Evolutionary conservation across 1,139 yeast genomes (phyloP).

Genomic region (Protomyces inundatus): DNA sequence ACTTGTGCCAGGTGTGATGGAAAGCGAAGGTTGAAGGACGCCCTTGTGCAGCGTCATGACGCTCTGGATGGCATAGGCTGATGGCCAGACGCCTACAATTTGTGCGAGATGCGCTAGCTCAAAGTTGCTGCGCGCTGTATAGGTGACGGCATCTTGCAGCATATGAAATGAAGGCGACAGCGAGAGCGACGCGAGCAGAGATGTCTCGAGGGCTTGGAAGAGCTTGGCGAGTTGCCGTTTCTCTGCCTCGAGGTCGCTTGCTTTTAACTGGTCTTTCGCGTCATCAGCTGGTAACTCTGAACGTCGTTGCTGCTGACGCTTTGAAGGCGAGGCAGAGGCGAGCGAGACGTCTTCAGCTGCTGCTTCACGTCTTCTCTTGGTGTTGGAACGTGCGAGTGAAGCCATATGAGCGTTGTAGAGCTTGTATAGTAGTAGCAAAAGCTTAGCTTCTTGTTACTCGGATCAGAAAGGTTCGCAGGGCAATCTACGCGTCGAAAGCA

Average conservation of each 20-base stretch:
- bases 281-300: not conserved
- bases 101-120: conserved; percentile 4
- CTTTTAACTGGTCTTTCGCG: no score
- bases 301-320: not conserved
- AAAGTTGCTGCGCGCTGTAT: conserved; percentile 5
- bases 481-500: no score
- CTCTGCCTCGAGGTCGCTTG: not conserved
- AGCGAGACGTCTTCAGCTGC: not conserved
- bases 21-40: conserved; percentile 5
- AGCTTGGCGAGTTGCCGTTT: not conserved
- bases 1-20: conserved; percentile 2
- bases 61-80: not conserved
- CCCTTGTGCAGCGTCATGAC: conserved; percentile 14
- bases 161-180: conserved; percentile 6
- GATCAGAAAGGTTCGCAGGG: no score
- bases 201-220: conserved; percentile 16
- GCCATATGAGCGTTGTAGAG: not conserved
- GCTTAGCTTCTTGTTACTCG: no score
- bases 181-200: conserved; percentile 13
- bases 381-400: not conserved
- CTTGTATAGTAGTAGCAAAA: no score
- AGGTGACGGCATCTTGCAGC: conserved; percentile 9
- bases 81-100: conserved; percentile 9
- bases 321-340: not conserved
- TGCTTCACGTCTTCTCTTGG: not conserved